Evolutionary conservation across 495 filamentous ascomycete genomes (phyloP), one percentile per base, ranked within the genome.

Genomic region (Aspergillus homomorphus): DNA sequence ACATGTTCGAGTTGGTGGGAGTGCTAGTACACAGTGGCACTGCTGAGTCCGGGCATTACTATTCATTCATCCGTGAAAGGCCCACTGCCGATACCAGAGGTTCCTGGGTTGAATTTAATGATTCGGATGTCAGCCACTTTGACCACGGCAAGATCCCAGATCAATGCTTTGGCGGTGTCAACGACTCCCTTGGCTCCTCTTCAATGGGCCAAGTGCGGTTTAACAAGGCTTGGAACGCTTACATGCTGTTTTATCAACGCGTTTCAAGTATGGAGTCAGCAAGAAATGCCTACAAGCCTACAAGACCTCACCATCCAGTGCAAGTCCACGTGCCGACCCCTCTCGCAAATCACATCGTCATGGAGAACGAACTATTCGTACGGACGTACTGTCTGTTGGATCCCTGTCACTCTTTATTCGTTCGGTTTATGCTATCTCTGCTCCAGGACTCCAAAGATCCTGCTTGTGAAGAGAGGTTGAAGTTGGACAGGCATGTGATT

Each of bases 201-300:
- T 62, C 73, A 18, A 69, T 72, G 53, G 71, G 71, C 24, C 66
- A 72, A 65, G 60, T 82, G 64, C 74, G 71, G 0, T 74, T 73
- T 53, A 82, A 84, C 53, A 96, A 94, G 67, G 78, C 79, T 8
- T 92, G 86, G 76, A 95, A 88, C 71, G 94, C 92, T 18, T 99
- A 99, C 66, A 96, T 98, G 91, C 80, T 99, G 42, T 97, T 99
- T 73, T 99, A 98, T 66, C 89, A 96, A 68, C 83, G 94, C 56
- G 85, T 87, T 4, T 85, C 87, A 1, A 84, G 82, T 14, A 77
- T 90, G 56, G 78, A 82, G 4, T 58, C 66, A 7, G 65, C 68
- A 15, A 66, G 63, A 30, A 51, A 64, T 19, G 44, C 49, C 12
- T 71, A 73, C 53, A 66, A 69, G 53, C 70, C 69, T 4, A 51